Evolutionary conservation across 805 yeast genomes (phyloP).

Genomic region (Metschnikowia orientalis): DNA sequence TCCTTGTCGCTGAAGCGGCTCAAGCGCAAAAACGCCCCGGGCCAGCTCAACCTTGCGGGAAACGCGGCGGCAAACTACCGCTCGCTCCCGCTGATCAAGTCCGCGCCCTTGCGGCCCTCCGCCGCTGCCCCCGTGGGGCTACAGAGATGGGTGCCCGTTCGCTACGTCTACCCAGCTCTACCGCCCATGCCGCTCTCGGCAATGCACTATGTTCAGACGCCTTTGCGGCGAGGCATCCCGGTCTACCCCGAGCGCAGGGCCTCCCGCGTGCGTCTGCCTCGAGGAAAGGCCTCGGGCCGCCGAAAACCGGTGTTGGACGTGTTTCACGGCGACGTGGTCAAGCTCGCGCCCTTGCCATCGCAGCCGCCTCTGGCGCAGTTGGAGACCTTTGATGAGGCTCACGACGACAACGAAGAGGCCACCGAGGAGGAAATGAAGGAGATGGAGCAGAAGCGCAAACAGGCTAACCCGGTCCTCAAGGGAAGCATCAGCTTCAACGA

Average conservation of each 20-base stretch:
- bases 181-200: constrained; percentile 12
- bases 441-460: constrained; percentile 12
- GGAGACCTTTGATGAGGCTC: constrained; percentile 12
- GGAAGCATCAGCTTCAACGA: constrained; percentile 17
- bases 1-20: constrained; percentile 9
- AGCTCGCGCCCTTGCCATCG: constrained; percentile 46
- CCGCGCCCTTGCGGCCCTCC: constrained; percentile 16
- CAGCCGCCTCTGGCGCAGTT: constrained; percentile 50
- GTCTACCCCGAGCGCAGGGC: constrained; percentile 6
- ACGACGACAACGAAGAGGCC: constrained; percentile 12
- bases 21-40: constrained; percentile 13
- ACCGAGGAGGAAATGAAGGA: constrained; percentile 15
- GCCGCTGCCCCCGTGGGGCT: constrained; percentile 2
- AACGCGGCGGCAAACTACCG: constrained; percentile 3
- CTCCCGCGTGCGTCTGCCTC: constrained; percentile 9
- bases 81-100: constrained; percentile 11
- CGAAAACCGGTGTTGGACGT: constrained; percentile 34
- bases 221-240: constrained; percentile 6
- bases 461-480: constrained; percentile 7
- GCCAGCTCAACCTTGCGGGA: constrained; percentile 11
- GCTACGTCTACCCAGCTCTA: constrained; percentile 11
- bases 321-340: constrained; percentile 42
- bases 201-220: constrained; percentile 10
- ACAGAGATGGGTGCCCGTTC: constrained; percentile 13
- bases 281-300: constrained; percentile 4